Conservation (phyloP, 192 early-diverging fungal genomes). For the Coemansia guatemalensis region DNA sequence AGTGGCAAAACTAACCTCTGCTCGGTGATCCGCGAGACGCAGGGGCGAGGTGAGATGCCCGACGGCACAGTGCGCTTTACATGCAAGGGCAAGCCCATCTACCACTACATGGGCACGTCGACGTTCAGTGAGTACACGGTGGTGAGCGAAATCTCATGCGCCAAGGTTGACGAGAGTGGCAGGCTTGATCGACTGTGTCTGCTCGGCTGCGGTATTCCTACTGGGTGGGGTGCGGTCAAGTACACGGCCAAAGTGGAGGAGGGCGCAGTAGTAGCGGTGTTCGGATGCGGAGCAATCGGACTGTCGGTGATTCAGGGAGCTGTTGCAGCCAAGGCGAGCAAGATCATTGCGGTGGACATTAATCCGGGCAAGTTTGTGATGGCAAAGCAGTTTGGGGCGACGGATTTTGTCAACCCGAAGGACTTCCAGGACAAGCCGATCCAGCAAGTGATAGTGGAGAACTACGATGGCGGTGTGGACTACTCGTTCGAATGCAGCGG, state of each 20-base stretch:
- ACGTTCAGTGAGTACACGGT: constrained; percentile 98
- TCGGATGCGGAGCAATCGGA: constrained; percentile 95
- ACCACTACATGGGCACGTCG: constrained; percentile 95
- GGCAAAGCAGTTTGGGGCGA: constrained; percentile 77
- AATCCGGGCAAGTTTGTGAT: constrained; percentile 87
- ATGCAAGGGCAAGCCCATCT: constrained; percentile 83
- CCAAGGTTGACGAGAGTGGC: constrained; percentile 78
- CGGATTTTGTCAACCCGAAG: constrained; percentile 87
- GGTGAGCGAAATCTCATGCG: constrained; percentile 85
- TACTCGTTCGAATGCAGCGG: constrained; percentile 97
- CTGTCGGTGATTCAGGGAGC: constrained; percentile 89
- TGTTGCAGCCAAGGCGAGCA: constrained; percentile 59
- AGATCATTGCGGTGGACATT: constrained; percentile 89
- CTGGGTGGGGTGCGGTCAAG: constrained; percentile 93
- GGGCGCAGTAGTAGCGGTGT: constrained; percentile 80
- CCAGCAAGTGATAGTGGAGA: constrained; percentile 80
- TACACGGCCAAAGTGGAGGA: constrained; percentile 89
- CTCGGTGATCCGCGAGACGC: constrained; percentile 84
- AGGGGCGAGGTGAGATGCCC: constrained; percentile 95
- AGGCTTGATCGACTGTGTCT: constrained; percentile 85
- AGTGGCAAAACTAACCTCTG: constrained; percentile 98
- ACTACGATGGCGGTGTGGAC: constrained; percentile 94
- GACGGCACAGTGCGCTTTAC: constrained; percentile 90
- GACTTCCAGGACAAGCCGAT: constrained; percentile 75
- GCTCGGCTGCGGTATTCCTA: constrained; percentile 95